phyloP scores from a whole-genome alignment of 2,329 filamentous ascomycete species.

The Alternaria solani region DNA sequence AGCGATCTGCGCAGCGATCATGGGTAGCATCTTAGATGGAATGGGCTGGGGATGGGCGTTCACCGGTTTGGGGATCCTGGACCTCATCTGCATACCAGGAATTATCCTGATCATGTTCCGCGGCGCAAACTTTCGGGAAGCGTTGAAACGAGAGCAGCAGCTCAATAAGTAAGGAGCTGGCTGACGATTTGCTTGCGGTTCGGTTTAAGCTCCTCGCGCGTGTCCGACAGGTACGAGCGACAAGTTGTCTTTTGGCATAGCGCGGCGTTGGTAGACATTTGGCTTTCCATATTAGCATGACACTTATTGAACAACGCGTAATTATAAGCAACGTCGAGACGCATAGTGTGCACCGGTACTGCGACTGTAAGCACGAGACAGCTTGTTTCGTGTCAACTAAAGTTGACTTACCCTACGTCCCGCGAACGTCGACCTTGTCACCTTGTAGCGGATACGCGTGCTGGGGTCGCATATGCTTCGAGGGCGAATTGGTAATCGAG shows the following conservation, averaged over 20 bases:
- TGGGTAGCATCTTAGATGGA: conserved; percentile 42
- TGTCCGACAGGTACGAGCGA: neutral
- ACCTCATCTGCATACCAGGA: conserved; percentile 38
- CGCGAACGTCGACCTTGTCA: neutral
- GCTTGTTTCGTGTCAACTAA: neutral
- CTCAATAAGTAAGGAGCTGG: conserved; percentile 6
- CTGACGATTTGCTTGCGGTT: neutral
- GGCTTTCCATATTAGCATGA: neutral
- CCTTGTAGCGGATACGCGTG: neutral
- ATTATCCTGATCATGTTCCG: conserved; percentile 32
- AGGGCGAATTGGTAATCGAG: neutral
- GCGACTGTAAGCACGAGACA: neutral
- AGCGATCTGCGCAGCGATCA: conserved; percentile 51
- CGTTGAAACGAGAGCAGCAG: conserved; percentile 26
- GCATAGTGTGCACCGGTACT: neutral
- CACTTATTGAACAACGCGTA: neutral
- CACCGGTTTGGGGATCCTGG: conserved; percentile 49
- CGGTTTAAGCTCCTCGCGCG: neutral
- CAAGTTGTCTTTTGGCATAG: conserved; percentile 18
- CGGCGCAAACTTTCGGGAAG: conserved; percentile 33
- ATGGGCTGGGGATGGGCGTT: conserved; percentile 55
- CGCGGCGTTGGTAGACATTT: conserved; percentile 18
- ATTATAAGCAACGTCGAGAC: neutral
- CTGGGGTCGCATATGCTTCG: too few species aligned
- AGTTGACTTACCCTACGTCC: neutral